These are phyloP conservation scores for Helianthus tuberosus DNA, from an alignment of 129 eudicot genomes.

Conservation along the genomic window DNA sequence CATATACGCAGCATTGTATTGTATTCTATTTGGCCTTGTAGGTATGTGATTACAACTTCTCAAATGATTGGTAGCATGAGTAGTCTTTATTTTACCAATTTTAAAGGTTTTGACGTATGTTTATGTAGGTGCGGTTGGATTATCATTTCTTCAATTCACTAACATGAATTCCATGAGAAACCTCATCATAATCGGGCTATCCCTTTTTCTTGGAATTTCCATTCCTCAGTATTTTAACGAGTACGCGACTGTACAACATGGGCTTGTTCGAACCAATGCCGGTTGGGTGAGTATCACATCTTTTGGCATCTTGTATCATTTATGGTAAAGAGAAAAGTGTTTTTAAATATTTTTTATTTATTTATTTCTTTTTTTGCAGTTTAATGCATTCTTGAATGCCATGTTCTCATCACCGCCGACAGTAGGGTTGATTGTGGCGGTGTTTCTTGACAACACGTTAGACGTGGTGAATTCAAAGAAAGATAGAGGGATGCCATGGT, in stretches of 20 bases:
- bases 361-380: constrained; percentile 46
- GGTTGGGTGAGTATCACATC: constrained; percentile 77
- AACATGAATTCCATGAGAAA: constrained; percentile 99
- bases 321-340: not conserved
- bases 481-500: constrained; percentile 97
- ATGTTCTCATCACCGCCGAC: constrained; percentile 78
- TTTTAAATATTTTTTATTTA: not conserved
- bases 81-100: not conserved
- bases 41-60: constrained; percentile 51
- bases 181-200: constrained; percentile 87
- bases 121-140: constrained; percentile 84
- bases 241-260: constrained; percentile 57
- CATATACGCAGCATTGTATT: constrained; percentile 88
- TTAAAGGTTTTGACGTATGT: not conserved
- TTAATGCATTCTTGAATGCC: constrained; percentile 77
- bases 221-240: constrained; percentile 83
- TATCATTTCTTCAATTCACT: constrained; percentile 96
- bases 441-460: constrained; percentile 85
- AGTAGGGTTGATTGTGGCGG: constrained; percentile 69
- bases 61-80: not conserved
- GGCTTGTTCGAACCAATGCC: constrained; percentile 89
- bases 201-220: constrained; percentile 95
- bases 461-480: constrained; percentile 86
- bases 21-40: constrained; percentile 95
- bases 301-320: not conserved